These are phyloP conservation scores for Medicago truncatula DNA, from an alignment of 306 rosid species.

Conservation along the genomic window DNA sequence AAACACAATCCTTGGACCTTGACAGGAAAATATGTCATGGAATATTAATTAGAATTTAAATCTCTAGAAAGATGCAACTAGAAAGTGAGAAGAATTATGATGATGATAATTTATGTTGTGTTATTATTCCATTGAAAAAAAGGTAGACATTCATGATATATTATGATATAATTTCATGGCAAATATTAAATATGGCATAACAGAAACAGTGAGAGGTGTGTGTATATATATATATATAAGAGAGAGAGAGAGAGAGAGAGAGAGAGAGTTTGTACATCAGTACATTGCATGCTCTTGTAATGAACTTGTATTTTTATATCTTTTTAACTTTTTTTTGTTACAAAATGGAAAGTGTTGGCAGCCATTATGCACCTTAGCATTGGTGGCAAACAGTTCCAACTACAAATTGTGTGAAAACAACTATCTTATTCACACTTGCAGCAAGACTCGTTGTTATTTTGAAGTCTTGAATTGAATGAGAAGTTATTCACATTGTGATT, in stretches of 20 bases:
- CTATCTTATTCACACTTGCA: background rate
- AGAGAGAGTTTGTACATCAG: conserved; percentile 24
- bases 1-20: conserved; percentile 36
- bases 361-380: background rate
- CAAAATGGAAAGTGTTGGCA: background rate
- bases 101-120: conserved; percentile 2
- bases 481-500: too few relatives aligned
- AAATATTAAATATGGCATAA: background rate
- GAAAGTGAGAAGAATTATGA: conserved; percentile 39
- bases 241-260: conserved; percentile 21
- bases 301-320: background rate
- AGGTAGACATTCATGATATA: background rate
- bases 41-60: conserved; percentile 38
- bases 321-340: background rate
- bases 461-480: too few relatives aligned
- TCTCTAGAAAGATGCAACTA: conserved; percentile 43
- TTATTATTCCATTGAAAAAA: background rate
- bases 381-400: conserved; percentile 28
- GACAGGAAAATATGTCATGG: conserved; percentile 33
- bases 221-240: too few relatives aligned
- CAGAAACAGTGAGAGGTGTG: conserved; percentile 23
- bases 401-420: background rate
- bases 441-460: too few relatives aligned
- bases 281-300: conserved; percentile 29
- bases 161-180: background rate